Evolutionary conservation across 306 rosid genomes (phyloP).

Genomic region (Pachyrhizus erosus): DNA sequence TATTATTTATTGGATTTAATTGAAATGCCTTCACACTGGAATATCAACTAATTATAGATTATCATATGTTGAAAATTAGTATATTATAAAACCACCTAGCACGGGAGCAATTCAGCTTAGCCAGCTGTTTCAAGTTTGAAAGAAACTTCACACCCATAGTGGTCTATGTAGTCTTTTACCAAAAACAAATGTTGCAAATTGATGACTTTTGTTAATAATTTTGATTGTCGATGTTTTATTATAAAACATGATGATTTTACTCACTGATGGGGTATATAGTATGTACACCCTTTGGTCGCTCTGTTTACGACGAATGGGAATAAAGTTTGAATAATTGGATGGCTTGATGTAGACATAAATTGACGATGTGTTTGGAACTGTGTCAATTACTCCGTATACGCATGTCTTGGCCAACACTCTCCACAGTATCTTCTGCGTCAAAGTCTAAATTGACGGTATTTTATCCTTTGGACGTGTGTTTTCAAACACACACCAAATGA

Average conservation of each 20-base stretch:
- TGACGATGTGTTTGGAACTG: background rate
- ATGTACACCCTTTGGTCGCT: too few relatives aligned
- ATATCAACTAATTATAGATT: background rate
- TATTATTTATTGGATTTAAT: background rate
- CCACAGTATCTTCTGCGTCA: too few relatives aligned
- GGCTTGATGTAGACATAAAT: background rate
- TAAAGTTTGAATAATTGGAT: too few relatives aligned
- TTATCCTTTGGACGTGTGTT: too few relatives aligned
- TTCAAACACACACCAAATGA: too few relatives aligned
- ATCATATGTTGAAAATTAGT: background rate
- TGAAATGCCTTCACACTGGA: background rate
- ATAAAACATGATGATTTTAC: background rate
- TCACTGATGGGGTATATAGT: too few relatives aligned
- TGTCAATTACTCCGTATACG: too few relatives aligned
- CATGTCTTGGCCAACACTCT: too few relatives aligned
- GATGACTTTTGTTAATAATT: background rate
- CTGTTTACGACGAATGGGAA: too few relatives aligned
- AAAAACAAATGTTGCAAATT: background rate
- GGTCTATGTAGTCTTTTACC: background rate
- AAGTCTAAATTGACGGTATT: too few relatives aligned
- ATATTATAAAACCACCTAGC: too few relatives aligned
- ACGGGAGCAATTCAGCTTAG: too few relatives aligned
- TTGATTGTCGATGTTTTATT: background rate
- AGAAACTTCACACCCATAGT: background rate
- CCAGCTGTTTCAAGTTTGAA: background rate